These are phyloP conservation scores for Globisporangium barbulae DNA, from an alignment of 352 stramenopile genomes.

Conservation along the genomic window DNA sequence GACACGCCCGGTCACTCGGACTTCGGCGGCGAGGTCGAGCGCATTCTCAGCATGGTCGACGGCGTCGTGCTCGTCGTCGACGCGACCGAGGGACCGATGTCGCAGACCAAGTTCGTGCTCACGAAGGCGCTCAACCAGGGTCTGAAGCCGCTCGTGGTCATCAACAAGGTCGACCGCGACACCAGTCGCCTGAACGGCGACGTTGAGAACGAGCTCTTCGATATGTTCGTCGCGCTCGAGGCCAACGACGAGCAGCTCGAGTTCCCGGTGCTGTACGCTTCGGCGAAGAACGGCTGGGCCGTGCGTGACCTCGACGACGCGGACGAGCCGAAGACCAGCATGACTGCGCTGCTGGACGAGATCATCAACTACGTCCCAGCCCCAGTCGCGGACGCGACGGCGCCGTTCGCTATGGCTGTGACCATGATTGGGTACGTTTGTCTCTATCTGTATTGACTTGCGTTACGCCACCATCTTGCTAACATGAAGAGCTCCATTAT, in stretches of 20 bases:
- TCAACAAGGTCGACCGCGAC: constrained; percentile 98
- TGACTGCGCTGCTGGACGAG: constrained; percentile 96
- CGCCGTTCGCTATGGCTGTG: constrained; percentile 94
- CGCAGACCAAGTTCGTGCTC: constrained; percentile 99
- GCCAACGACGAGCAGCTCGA: constrained; percentile 96
- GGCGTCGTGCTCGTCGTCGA: constrained; percentile 97
- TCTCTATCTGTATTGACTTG: neutral
- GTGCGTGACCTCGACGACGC: constrained; percentile 84
- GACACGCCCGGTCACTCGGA: constrained; percentile 98
- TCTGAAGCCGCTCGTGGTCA: constrained; percentile 94
- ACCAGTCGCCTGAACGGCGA: constrained; percentile 90
- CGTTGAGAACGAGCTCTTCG: constrained; percentile 96
- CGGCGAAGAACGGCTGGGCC: constrained; percentile 95
- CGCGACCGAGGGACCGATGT: constrained; percentile 96
- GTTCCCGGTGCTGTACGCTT: constrained; percentile 96
- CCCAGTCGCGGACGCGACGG: constrained; percentile 72
- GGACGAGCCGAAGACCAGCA: constrained; percentile 68
- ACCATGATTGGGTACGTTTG: constrained; percentile 88
- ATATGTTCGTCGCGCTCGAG: constrained; percentile 95
- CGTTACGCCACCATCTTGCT: neutral
- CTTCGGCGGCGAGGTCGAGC: constrained; percentile 98
- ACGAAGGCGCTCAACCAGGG: constrained; percentile 92
- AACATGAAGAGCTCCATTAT: neutral
- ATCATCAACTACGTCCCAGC: constrained; percentile 93
- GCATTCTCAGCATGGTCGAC: constrained; percentile 97